A percentile compares a stretch with the other conserved stretches of the same genome.
Conservation (phyloP, 805 yeast species). For the Wickerhamiella vanderwaltii region DNA sequence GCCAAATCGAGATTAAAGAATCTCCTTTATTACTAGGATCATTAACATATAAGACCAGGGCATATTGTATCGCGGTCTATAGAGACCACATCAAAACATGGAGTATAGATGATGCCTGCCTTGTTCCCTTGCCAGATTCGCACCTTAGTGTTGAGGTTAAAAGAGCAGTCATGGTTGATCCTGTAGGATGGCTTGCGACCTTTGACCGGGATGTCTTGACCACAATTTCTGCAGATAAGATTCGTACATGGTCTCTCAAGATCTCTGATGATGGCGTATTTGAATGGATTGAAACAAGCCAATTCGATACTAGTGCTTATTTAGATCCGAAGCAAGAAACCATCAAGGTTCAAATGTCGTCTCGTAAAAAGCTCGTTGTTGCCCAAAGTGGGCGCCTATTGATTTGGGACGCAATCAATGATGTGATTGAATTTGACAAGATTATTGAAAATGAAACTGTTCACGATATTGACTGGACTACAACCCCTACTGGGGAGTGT, state of each 20-base stretch:
- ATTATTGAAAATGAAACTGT: conserved; percentile 45
- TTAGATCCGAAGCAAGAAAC: no score
- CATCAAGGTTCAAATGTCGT: conserved; percentile 52
- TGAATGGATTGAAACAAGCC: conserved; percentile 5
- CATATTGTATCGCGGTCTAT: conserved; percentile 18
- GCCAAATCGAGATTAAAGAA: background rate
- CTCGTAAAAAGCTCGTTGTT: conserved; percentile 63
- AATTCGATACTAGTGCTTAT: background rate
- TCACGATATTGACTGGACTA: conserved; percentile 80
- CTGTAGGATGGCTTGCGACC: conserved; percentile 41
- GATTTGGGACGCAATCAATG: conserved; percentile 69
- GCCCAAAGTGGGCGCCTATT: conserved; percentile 48
- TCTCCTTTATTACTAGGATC: background rate
- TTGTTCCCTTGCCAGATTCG: background rate
- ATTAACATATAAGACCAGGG: background rate
- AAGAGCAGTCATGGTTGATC: conserved; percentile 31
- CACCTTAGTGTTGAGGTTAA: background rate
- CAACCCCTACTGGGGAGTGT: conserved; percentile 50
- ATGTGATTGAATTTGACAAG: conserved; percentile 55
- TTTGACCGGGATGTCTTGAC: conserved; percentile 40
- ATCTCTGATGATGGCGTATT: background rate
- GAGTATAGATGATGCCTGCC: conserved; percentile 18
- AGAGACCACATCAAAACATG: background rate
- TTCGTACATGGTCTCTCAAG: background rate
- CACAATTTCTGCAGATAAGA: conserved; percentile 38